Evolutionary conservation across 2,329 filamentous ascomycete genomes (phyloP).

Genomic region (Arthrobotrys megalospora): DNA sequence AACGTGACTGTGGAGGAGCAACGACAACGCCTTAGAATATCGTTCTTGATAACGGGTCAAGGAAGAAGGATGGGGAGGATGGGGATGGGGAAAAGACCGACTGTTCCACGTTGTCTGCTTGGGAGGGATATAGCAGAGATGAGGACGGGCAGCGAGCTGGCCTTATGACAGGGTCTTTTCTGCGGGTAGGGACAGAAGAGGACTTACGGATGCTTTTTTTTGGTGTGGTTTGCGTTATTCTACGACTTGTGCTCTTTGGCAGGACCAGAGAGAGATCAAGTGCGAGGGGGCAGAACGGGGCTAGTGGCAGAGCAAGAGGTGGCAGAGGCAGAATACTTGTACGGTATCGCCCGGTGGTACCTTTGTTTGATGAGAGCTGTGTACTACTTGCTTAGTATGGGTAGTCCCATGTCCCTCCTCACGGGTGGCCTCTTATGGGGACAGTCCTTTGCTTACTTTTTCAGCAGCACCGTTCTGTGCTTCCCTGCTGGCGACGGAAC

Average conservation of each 20-base stretch:
- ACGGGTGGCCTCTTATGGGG: conserved; percentile 31
- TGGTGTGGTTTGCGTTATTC: conserved; percentile 58
- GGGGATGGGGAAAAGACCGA: conserved; percentile 47
- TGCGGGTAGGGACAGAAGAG: conserved; percentile 48
- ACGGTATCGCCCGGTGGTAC: conserved; percentile 57
- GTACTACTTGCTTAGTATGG: conserved; percentile 58
- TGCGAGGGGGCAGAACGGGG: conserved; percentile 43
- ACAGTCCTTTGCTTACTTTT: conserved; percentile 57
- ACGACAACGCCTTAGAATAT: conserved; percentile 61
- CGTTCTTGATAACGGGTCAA: conserved; percentile 49
- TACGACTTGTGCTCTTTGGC: conserved; percentile 56
- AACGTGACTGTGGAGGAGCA: conserved; percentile 62
- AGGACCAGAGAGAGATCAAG: conserved; percentile 50
- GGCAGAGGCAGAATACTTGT: conserved; percentile 50
- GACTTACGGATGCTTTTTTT: conserved; percentile 57
- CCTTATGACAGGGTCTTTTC: conserved; percentile 58
- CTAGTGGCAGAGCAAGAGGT: conserved; percentile 46
- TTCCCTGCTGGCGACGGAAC: conserved; percentile 48
- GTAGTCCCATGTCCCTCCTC: conserved; percentile 59
- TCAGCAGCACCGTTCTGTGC: conserved; percentile 37
- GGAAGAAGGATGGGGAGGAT: conserved; percentile 47
- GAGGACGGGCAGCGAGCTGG: conserved; percentile 54
- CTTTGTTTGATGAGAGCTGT: conserved; percentile 51
- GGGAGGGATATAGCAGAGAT: conserved; percentile 53
- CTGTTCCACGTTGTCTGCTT: conserved; percentile 57